phyloP scores from a whole-genome alignment of 2,329 filamentous ascomycete species.

The Hymenoscyphus fructigenus region DNA sequence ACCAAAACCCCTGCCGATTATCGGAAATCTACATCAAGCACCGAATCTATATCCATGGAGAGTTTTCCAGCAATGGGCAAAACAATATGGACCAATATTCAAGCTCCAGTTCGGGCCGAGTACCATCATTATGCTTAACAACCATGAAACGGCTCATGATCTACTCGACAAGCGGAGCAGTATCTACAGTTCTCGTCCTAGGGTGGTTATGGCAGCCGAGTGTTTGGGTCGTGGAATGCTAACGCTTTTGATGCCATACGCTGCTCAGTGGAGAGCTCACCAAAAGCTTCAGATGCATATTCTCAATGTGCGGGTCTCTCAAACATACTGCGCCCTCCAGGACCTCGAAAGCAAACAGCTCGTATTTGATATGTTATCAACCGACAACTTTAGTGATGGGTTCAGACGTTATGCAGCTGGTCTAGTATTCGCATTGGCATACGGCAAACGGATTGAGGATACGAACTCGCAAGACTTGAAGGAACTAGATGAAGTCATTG shows the following conservation, averaged over 20 bases:
- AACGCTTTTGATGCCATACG: constrained; percentile 13
- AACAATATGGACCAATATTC: constrained; percentile 17
- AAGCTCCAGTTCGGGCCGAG: constrained; percentile 12
- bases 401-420: constrained; percentile 14
- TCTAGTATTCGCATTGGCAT: constrained; percentile 11
- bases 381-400: constrained; percentile 12
- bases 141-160: constrained; percentile 15
- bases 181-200: constrained; percentile 17
- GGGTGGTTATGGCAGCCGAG: constrained; percentile 12
- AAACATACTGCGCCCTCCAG: constrained; percentile 15
- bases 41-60: constrained; percentile 12
- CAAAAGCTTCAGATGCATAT: constrained; percentile 14
- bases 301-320: constrained; percentile 9
- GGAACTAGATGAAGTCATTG: constrained; percentile 11
- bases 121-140: constrained; percentile 15
- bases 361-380: constrained; percentile 12
- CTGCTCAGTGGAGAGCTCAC: constrained; percentile 13
- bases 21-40: constrained; percentile 14
- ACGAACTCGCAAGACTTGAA: constrained; percentile 10
- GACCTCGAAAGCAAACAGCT: constrained; percentile 15
- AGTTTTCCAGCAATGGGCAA: constrained; percentile 14
- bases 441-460: constrained; percentile 9
- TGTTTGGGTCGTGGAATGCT: constrained; percentile 15
- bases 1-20: constrained; percentile 9
- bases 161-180: constrained; percentile 14